These are phyloP conservation scores for Brassica cretica DNA, from an alignment of 345 rosid species.

Conservation along the genomic window DNA sequence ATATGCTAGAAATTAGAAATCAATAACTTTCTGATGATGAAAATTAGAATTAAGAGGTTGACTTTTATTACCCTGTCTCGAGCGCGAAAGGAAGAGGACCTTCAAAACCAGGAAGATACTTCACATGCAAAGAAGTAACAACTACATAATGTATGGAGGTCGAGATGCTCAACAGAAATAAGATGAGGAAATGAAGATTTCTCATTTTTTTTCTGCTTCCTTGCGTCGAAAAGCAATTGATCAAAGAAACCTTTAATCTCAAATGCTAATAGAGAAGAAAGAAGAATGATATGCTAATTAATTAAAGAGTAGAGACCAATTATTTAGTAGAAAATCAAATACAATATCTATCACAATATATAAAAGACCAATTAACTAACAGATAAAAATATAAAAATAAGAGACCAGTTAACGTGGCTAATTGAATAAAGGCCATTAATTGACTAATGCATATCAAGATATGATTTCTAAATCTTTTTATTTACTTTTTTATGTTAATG, in stretches of 20 bases:
- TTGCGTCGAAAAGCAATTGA: background rate
- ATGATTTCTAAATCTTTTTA: too few relatives aligned
- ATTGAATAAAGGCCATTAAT: too few relatives aligned
- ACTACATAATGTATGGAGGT: slow-evolving; percentile 15
- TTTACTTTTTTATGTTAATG: too few relatives aligned
- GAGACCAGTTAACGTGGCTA: too few relatives aligned
- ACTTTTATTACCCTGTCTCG: background rate
- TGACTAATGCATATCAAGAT: too few relatives aligned
- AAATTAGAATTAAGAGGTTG: background rate
- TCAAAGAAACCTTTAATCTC: background rate
- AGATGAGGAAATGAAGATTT: background rate
- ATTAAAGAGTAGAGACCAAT: too few relatives aligned
- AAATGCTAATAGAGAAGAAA: background rate
- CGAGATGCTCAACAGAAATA: background rate
- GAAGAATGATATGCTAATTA: background rate
- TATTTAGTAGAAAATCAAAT: too few relatives aligned
- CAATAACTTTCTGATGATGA: background rate
- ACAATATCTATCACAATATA: too few relatives aligned
- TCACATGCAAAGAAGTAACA: slow-evolving; percentile 28
- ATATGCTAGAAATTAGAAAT: background rate
- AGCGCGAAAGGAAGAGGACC: background rate
- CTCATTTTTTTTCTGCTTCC: slow-evolving; percentile 16
- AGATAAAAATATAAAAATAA: too few relatives aligned
- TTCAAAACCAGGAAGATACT: slow-evolving; percentile 61
- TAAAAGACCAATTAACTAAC: too few relatives aligned